Base-by-base conservation (phyloP, 306 rosid species). In the Spatholobus suberectus region DNA sequence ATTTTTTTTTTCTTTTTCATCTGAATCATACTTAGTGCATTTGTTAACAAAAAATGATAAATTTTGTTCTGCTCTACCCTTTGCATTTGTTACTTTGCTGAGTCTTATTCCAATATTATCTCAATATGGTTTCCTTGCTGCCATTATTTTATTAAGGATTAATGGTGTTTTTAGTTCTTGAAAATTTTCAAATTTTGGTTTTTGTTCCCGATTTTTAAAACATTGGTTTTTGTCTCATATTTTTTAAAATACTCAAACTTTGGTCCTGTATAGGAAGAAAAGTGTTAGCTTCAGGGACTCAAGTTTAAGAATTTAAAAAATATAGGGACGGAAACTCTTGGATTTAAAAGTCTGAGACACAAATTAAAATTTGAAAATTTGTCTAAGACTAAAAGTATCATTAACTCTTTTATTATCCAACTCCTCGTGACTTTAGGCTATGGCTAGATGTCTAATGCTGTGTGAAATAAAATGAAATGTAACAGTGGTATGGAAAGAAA, bases 1-100 rank as follows among this genome's bases (percentile, higher is more conserved):
- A 54, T 44, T 71, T 32, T 78, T 44, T 71, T 32, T 78, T 41
- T 62, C 43, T 14, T 29, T 70, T 32, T 38, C 34, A 70, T 38
- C 26, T 21, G 55, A 46, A 72, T 72, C 73, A 34, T 61, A 43
- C 73, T 12, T 32, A 3, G 47, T 55, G 44, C 66, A 61, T 63
- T 51, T 73, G 81, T 79, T 47, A 38, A 63, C 81, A 18, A 18
- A 46, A 23, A 40, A 18, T 59, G 46, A 63, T 67, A 20, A n/a
- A 38, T 63, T 65, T 20, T 37, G 23, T 54, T 23, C 14, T 66
- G 6, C 34, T 12, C 24, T 35, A 54, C 9, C 54, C 27, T 7
- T 66, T 66, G 41, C 76, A 37, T 52, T 11, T 69, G 57, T 54
- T 52, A 43, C 35, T 70, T 26, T 58, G 58, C 57, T 3, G 24